A percentile compares a stretch with the other conserved stretches of the same genome.
phyloP scores from a whole-genome alignment of 2,329 filamentous ascomycete species.

The Chaetomiaceae sp. region DNA sequence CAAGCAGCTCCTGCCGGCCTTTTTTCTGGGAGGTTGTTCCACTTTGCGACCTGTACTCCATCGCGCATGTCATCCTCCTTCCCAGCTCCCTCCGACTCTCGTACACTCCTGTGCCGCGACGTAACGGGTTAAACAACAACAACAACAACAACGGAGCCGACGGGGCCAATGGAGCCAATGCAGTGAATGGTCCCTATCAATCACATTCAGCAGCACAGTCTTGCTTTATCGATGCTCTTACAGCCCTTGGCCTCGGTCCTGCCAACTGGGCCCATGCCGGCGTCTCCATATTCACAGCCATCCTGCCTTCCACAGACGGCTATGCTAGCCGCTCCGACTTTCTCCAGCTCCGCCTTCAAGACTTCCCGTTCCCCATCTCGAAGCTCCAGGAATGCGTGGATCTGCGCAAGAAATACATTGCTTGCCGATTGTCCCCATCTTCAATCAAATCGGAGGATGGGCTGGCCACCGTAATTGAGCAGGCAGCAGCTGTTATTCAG shows the following conservation, averaged over 20 bases:
- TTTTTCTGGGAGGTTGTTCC: constrained; percentile 21
- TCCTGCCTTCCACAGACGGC: constrained; percentile 20
- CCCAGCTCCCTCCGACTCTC: neutral
- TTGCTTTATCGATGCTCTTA: constrained; percentile 10
- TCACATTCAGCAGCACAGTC: neutral
- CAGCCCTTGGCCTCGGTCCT: constrained; percentile 14
- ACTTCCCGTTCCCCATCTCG: constrained; percentile 20
- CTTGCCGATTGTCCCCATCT: neutral
- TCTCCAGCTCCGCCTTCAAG: constrained; percentile 22
- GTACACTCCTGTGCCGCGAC: neutral
- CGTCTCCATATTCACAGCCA: constrained; percentile 22
- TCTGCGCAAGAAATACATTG: constrained; percentile 13
- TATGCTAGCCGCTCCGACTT: constrained; percentile 24
- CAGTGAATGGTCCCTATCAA: too few species aligned
- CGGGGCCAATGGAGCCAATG: neutral
- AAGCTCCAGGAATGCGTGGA: constrained; percentile 13
- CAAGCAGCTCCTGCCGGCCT: constrained; percentile 4
- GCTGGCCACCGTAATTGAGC: constrained; percentile 15
- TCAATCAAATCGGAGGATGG: constrained; percentile 9
- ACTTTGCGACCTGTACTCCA: constrained; percentile 22
- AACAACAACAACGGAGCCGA: neutral
- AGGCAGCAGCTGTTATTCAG: constrained; percentile 23
- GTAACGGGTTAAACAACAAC: neutral
- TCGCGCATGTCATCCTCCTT: constrained; percentile 17
- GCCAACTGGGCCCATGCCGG: constrained; percentile 8